Conservation (phyloP, 2,329 filamentous ascomycete genomes). For the Beauveria varroae region DNA sequence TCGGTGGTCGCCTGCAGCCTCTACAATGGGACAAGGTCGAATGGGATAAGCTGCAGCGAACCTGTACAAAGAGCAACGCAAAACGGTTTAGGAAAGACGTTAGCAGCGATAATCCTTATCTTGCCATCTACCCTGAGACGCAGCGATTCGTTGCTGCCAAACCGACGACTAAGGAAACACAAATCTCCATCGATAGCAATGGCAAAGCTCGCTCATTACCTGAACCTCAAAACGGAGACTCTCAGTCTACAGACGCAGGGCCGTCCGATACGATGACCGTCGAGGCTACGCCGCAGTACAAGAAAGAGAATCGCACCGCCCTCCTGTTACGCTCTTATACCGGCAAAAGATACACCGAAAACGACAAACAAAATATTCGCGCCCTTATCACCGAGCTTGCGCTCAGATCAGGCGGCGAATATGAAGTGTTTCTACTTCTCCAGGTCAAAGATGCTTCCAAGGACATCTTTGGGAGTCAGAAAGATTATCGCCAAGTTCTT, state of each 20-base stretch:
- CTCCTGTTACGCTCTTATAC: slow-evolving; percentile 70
- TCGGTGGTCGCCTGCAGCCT: slow-evolving; percentile 26
- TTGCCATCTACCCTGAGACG: slow-evolving; percentile 34
- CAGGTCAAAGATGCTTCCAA: slow-evolving; percentile 61
- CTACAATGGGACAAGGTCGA: slow-evolving; percentile 57
- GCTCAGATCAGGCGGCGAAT: slow-evolving; percentile 70
- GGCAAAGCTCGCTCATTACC: background rate
- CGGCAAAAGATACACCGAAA: slow-evolving; percentile 67
- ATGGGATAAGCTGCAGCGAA: slow-evolving; percentile 64
- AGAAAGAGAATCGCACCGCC: slow-evolving; percentile 53
- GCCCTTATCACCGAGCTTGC: slow-evolving; percentile 71
- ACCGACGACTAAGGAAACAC: background rate
- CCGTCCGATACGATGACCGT: background rate
- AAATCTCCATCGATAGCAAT: background rate
- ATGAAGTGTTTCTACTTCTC: slow-evolving; percentile 71
- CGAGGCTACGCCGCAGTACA: slow-evolving; percentile 17
- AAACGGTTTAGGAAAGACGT: slow-evolving; percentile 49
- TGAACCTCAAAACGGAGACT: background rate
- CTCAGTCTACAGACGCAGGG: background rate
- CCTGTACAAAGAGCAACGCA: slow-evolving; percentile 59
- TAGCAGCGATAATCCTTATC: slow-evolving; percentile 34
- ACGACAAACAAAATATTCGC: slow-evolving; percentile 72
- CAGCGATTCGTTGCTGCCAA: slow-evolving; percentile 13
- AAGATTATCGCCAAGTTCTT: slow-evolving; percentile 53
- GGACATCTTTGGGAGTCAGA: slow-evolving; percentile 51